A percentile compares a stretch with the other conserved stretches of the same genome.
Evolutionary conservation across 2,329 filamentous ascomycete genomes (phyloP).

Genomic region (Ophiostoma himal-ulmi): DNA sequence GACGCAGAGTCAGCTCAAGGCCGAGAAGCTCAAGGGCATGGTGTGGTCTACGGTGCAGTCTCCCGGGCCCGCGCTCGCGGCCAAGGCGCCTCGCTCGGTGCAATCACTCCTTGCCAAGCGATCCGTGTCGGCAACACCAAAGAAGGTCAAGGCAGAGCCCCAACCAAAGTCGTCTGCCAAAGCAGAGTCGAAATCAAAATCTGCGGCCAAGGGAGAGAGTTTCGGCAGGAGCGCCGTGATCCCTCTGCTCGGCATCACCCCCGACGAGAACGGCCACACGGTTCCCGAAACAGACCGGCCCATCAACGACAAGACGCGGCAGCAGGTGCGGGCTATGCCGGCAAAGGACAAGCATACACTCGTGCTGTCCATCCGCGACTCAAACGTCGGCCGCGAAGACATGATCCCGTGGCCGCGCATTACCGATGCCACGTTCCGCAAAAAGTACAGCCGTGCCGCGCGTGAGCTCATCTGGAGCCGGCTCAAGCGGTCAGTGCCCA

Average conservation of each 20-base stretch:
- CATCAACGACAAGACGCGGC: slow-evolving; percentile 37
- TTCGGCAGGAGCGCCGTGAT: slow-evolving; percentile 1
- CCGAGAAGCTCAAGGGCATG: slow-evolving; percentile 13
- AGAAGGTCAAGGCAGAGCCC: background rate
- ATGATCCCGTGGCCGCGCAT: slow-evolving; percentile 48
- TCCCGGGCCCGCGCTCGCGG: background rate
- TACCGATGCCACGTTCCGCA: slow-evolving; percentile 21
- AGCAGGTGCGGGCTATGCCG: slow-evolving; percentile 40
- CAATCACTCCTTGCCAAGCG: background rate
- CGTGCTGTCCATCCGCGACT: slow-evolving; percentile 40
- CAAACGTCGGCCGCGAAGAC: slow-evolving; percentile 37
- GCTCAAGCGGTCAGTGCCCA: slow-evolving; percentile 25
- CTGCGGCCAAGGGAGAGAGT: background rate
- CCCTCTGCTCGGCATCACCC: slow-evolving; percentile 18
- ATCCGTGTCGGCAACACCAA: background rate
- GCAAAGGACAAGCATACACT: slow-evolving; percentile 42
- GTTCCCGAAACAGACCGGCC: slow-evolving; percentile 38
- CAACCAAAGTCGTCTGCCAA: background rate
- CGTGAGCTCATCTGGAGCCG: slow-evolving; percentile 27
- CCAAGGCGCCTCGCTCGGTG: background rate
- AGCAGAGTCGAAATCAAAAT: slow-evolving; percentile 9
- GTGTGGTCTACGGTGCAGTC: slow-evolving; percentile 2
- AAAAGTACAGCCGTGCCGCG: slow-evolving; percentile 22
- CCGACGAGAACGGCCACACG: slow-evolving; percentile 28
- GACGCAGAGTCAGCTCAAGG: slow-evolving; percentile 20